These are phyloP conservation scores for Stephania cephalantha DNA, from an alignment of 164 flowering plant genomes.

Conservation along the genomic window DNA sequence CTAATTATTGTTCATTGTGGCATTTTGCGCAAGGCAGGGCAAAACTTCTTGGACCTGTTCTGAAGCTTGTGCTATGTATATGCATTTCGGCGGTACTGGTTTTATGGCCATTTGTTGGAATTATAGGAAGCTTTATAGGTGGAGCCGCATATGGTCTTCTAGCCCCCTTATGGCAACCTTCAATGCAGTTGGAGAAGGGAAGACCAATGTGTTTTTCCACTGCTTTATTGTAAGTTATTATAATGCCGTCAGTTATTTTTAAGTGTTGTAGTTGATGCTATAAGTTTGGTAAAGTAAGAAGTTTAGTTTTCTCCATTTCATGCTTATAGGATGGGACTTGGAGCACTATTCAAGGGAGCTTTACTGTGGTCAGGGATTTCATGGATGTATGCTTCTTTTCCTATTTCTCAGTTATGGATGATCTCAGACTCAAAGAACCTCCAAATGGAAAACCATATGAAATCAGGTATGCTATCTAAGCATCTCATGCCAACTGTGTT, in stretches of 20 bases:
- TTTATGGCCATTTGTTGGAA: constrained; percentile 67
- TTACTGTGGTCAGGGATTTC: constrained; percentile 62
- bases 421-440: constrained; percentile 41
- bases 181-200: constrained; percentile 84
- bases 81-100: constrained; percentile 36
- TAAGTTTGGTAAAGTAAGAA: background rate
- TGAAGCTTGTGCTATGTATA: constrained; percentile 58
- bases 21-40: constrained; percentile 42
- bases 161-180: constrained; percentile 67
- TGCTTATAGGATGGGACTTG: constrained; percentile 70
- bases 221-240: constrained; percentile 35
- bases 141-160: constrained; percentile 70
- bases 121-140: constrained; percentile 52
- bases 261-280: background rate
- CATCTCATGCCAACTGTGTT: background rate
- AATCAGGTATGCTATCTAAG: constrained; percentile 45
- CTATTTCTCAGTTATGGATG: constrained; percentile 68
- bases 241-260: background rate
- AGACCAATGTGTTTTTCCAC: constrained; percentile 46
- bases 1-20: constrained; percentile 10
- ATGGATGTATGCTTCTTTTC: constrained; percentile 63
- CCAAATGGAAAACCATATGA: constrained; percentile 53
- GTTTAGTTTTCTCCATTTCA: background rate
- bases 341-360: constrained; percentile 56
- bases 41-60: constrained; percentile 59